Conservation (phyloP, 2,329 filamentous ascomycete species). For the Tolypocladium capitatum region DNA sequence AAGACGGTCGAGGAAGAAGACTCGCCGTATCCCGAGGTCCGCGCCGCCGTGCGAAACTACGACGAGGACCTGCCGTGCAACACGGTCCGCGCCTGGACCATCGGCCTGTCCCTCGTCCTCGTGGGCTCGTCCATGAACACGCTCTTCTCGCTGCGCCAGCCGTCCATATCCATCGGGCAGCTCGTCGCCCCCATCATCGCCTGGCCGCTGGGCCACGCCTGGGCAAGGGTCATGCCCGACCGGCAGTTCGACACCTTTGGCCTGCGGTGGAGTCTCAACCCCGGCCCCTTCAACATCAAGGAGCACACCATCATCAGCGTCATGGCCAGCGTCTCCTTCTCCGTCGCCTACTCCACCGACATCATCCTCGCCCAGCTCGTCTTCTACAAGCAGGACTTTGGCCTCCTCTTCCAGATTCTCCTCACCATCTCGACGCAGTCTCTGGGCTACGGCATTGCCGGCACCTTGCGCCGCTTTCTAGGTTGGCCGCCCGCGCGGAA, state of each 20-base stretch:
- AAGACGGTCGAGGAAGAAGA: slow-evolving; percentile 35
- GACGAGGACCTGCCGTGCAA: slow-evolving; percentile 54
- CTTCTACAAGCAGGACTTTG: slow-evolving; percentile 60
- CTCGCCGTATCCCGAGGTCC: slow-evolving; percentile 54
- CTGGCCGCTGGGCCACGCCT: slow-evolving; percentile 48
- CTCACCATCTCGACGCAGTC: slow-evolving; percentile 57
- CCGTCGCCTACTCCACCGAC: slow-evolving; percentile 59
- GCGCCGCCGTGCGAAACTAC: slow-evolving; percentile 49
- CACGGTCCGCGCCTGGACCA: slow-evolving; percentile 51
- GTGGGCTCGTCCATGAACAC: slow-evolving; percentile 49
- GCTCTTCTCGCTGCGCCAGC: slow-evolving; percentile 47
- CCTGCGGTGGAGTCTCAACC: slow-evolving; percentile 44
- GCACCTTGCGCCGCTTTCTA: slow-evolving; percentile 51
- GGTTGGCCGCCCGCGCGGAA: slow-evolving; percentile 26
- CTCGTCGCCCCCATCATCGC: slow-evolving; percentile 52
- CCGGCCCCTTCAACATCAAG: slow-evolving; percentile 57
- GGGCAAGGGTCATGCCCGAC: slow-evolving; percentile 42
- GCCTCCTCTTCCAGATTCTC: slow-evolving; percentile 51
- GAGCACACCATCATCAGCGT: slow-evolving; percentile 56
- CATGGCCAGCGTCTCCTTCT: slow-evolving; percentile 61
- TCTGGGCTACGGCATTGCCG: slow-evolving; percentile 55
- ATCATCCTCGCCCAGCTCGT: slow-evolving; percentile 57
- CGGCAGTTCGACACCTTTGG: slow-evolving; percentile 39
- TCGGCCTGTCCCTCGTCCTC: slow-evolving; percentile 43
- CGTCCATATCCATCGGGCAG: slow-evolving; percentile 46